phyloP scores from a whole-genome alignment of 441 rosid species.

The Populus tomentosa region DNA sequence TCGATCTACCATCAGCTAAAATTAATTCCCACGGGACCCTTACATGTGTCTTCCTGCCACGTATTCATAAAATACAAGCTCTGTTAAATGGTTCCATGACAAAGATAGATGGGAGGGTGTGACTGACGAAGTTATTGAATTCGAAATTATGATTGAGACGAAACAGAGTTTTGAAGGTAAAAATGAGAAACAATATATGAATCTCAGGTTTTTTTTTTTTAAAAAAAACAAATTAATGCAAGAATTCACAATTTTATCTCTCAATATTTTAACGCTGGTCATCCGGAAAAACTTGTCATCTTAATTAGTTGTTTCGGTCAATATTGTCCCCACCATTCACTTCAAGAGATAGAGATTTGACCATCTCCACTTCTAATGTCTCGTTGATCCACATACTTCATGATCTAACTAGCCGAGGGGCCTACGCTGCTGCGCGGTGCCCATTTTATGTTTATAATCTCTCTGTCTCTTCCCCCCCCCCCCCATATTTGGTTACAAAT shows the following conservation, averaged over 20 bases:
- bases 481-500: too few relatives aligned
- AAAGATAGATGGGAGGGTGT: neutral
- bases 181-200: too few relatives aligned
- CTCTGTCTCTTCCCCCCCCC: rapidly evolving
- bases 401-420: too few relatives aligned
- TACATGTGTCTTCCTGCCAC: neutral
- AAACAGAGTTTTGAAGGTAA: neutral
- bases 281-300: neutral
- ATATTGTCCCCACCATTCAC: too few relatives aligned
- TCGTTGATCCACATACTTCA: neutral
- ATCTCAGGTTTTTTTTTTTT: too few relatives aligned
- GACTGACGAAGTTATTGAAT: neutral
- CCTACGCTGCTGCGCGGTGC: too few relatives aligned
- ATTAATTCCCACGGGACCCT: neutral
- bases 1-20: neutral
- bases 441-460: too few relatives aligned
- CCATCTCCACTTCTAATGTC: neutral
- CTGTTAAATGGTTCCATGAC: neutral
- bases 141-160: neutral
- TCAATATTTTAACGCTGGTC: neutral
- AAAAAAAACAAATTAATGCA: neutral
- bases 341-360: neutral
- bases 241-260: neutral
- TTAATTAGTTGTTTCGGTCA: neutral
- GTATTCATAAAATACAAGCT: neutral